These are phyloP conservation scores for Fusarium equiseti DNA, from an alignment of 2,329 filamentous ascomycete genomes.

Conservation along the genomic window DNA sequence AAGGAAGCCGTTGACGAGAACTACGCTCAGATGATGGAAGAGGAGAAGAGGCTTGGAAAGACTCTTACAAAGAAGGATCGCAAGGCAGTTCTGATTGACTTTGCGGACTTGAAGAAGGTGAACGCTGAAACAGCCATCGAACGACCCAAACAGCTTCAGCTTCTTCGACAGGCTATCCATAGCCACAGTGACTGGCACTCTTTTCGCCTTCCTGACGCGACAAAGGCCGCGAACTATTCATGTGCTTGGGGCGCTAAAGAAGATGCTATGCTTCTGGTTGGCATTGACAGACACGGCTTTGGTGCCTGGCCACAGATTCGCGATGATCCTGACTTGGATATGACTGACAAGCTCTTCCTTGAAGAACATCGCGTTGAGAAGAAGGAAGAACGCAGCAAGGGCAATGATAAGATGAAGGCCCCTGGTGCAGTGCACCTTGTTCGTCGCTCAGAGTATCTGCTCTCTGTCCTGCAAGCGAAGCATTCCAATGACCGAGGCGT, in stretches of 20 bases:
- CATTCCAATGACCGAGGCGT: conserved; percentile 81
- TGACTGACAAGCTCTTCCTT: conserved; percentile 92
- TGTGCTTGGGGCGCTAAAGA: conserved; percentile 93
- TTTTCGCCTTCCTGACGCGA: conserved; percentile 91
- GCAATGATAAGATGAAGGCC: conserved; percentile 84
- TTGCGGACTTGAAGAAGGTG: conserved; percentile 90
- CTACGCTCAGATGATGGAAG: conserved; percentile 78
- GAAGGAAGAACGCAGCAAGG: conserved; percentile 89
- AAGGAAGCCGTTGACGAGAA: conserved; percentile 73
- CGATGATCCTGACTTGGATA: conserved; percentile 87
- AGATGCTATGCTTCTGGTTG: conserved; percentile 96
- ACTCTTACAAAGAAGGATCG: conserved; percentile 94
- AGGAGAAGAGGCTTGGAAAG: conserved; percentile 86
- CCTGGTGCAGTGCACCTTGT: conserved; percentile 98
- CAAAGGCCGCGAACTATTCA: conserved; percentile 90
- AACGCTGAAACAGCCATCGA: conserved; percentile 97
- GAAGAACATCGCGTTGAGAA: conserved; percentile 99
- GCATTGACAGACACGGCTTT: conserved; percentile 93
- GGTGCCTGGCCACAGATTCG: conserved; percentile 96
- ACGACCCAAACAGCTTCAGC: conserved; percentile 86
- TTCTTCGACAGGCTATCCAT: conserved; percentile 81
- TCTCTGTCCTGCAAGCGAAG: conserved; percentile 91
- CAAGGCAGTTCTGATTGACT: conserved; percentile 96
- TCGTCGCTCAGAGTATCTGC: conserved; percentile 90
- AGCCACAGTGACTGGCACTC: conserved; percentile 76